Evolutionary conservation across 2,329 filamentous ascomycete species (phyloP).

Genomic region (Ophiostoma himal-ulmi): DNA sequence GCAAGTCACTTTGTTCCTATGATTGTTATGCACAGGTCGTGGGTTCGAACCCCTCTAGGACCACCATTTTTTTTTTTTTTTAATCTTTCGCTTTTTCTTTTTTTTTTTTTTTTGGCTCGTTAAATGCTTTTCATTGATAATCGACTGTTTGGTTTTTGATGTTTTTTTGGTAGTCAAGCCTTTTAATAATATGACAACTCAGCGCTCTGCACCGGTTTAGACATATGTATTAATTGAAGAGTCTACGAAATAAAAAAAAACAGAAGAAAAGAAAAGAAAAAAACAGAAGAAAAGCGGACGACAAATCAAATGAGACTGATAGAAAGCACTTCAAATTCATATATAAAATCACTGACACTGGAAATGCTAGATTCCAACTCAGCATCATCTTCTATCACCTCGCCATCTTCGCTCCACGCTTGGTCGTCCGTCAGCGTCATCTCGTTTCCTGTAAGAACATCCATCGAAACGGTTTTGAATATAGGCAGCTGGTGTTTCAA

Average conservation of each 20-base stretch:
- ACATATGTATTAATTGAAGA: no score
- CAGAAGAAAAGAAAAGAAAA: no score
- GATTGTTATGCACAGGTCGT: constrained; percentile 29
- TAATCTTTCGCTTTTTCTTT: not conserved
- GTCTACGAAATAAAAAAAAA: no score
- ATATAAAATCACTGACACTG: not conserved
- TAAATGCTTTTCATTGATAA: no score
- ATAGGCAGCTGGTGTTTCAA: not conserved
- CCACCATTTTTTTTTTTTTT: constrained; percentile 23
- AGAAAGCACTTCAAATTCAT: no score
- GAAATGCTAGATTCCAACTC: not conserved
- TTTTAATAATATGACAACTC: no score
- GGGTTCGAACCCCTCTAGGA: constrained; percentile 30
- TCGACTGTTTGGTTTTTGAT: no score
- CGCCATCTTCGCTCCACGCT: not conserved
- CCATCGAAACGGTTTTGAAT: not conserved
- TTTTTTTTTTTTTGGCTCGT: not conserved
- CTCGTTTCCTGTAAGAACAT: not conserved
- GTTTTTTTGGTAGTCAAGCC: no score
- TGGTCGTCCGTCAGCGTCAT: not conserved
- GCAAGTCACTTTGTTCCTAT: constrained; percentile 26
- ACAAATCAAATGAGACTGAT: no score
- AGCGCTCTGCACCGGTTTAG: no score
- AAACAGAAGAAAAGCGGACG: no score
- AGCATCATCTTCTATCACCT: not conserved